Base-by-base conservation (phyloP, 345 rosid genomes). In the Pistacia vera region DNA sequence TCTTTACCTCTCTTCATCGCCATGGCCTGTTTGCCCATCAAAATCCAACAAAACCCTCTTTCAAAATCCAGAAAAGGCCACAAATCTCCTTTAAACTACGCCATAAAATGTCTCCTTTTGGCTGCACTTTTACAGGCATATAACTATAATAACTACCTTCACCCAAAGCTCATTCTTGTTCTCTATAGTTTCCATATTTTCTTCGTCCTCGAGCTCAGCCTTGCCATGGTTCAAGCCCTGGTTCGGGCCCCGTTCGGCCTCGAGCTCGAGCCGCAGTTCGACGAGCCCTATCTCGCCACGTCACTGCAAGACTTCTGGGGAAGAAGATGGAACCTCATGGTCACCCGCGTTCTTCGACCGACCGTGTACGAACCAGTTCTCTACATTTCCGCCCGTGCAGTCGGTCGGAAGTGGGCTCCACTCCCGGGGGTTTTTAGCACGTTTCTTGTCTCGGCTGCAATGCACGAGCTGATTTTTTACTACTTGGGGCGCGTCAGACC, bases 291-390 rank as follows among this genome's bases (percentile, higher is more conserved):
- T 70, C 81, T 90, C 11, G 78, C 92, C 0, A 84, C 97, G 13
- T 91, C 98, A 0, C 80, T 91, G 1, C 97, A 91, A 20, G 94
- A 93, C 22, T 91, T 93, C 55, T 91, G 93, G 98, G 92, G 97
- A 4, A 77, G 75, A 48, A 81, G 93, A 74, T 90, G 97, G 93
- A 93, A 93, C 76, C 67, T 93, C 20, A 81, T 76, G 85, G 94
- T 90, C 68, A 58, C 85, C 0, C 52, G 81, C 22, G 88, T 90
- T 79, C 71, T 91, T 1, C 88, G 81, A 11, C 90, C 89, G 3
- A 81, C 96, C 2, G 89, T 90, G 0, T 89, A 90, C 72, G 83
- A 87, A 18, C 93, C 93, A 0, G 70, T 30, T 3, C 75, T 80
- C 0, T 28, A 73, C 4, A 4, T 81, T 14, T 38, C 58, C 57